Percentiles rank a stretch among this genome's conserved stretches.
Conservation (phyloP, 2,329 filamentous ascomycete species). For the Colletotrichum horii region DNA sequence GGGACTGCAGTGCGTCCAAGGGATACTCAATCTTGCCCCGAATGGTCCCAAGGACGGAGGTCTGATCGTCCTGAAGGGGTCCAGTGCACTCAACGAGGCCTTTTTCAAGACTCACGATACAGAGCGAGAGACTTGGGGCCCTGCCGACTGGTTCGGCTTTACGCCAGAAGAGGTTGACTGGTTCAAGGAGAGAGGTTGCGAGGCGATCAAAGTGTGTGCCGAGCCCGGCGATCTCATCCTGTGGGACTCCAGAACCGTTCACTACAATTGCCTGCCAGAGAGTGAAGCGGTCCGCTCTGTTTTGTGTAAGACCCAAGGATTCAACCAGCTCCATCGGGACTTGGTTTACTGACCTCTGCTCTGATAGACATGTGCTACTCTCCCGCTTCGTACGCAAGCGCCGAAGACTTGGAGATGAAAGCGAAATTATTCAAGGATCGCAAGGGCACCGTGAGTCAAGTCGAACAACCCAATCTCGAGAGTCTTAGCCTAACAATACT, state of each 20-base stretch:
- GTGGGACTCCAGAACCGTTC: background rate
- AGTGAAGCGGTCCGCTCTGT: background rate
- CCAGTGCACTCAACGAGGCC: background rate
- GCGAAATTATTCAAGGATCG: background rate
- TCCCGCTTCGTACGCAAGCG: background rate
- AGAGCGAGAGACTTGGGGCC: background rate
- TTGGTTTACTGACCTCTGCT: background rate
- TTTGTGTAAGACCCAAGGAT: background rate
- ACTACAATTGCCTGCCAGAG: background rate
- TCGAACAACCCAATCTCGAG: background rate
- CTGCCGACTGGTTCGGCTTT: background rate
- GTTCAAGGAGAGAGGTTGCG: background rate
- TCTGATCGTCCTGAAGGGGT: background rate
- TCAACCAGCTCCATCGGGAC: background rate
- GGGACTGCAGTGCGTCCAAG: background rate
- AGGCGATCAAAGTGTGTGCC: background rate
- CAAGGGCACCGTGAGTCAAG: background rate
- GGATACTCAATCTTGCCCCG: background rate
- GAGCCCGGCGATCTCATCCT: background rate
- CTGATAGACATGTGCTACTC: background rate
- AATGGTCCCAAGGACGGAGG: background rate
- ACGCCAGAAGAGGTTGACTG: background rate
- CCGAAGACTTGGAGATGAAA: background rate
- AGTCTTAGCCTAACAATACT: rapidly evolving
- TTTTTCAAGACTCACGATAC: background rate